These are phyloP conservation scores for Nelumbo lutea DNA, from an alignment of 164 flowering plant genomes.

Conservation along the genomic window DNA sequence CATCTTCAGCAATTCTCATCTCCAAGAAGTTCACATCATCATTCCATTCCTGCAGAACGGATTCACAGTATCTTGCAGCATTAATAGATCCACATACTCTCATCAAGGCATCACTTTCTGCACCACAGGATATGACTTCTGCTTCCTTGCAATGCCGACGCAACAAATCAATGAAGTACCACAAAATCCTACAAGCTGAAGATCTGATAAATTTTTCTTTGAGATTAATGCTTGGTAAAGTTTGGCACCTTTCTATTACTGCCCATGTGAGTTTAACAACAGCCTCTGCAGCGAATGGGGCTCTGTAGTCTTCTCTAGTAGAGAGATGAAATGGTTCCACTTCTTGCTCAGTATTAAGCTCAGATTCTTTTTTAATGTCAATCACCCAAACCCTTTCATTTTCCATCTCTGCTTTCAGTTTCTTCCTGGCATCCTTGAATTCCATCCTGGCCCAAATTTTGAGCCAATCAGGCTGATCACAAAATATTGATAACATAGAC, in stretches of 20 bases:
- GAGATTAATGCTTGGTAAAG: conserved; percentile 29
- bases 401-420: conserved; percentile 41
- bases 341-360: conserved; percentile 6
- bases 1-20: conserved; percentile 40
- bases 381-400: conserved; percentile 45
- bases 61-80: conserved; percentile 49
- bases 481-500: conserved; percentile 41
- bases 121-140: conserved; percentile 13
- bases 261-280: conserved; percentile 34
- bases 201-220: conserved; percentile 42
- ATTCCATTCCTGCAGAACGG: conserved; percentile 52
- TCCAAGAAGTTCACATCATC: conserved; percentile 51
- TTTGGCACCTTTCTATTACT: conserved; percentile 45
- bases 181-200: conserved; percentile 38
- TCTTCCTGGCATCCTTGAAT: conserved; percentile 49
- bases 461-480: conserved; percentile 54
- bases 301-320: conserved; percentile 43
- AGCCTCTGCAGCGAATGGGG: conserved; percentile 46
- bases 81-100: conserved; percentile 41
- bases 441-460: conserved; percentile 64
- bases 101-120: conserved; percentile 22
- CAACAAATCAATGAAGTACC: conserved; percentile 38
- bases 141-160: conserved; percentile 26
- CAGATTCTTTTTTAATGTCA: conserved; percentile 9
- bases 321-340: conserved; percentile 28